These are phyloP conservation scores for Fraxinus sp. DNA, from an alignment of 305 asterid genomes.

Conservation along the genomic window DNA sequence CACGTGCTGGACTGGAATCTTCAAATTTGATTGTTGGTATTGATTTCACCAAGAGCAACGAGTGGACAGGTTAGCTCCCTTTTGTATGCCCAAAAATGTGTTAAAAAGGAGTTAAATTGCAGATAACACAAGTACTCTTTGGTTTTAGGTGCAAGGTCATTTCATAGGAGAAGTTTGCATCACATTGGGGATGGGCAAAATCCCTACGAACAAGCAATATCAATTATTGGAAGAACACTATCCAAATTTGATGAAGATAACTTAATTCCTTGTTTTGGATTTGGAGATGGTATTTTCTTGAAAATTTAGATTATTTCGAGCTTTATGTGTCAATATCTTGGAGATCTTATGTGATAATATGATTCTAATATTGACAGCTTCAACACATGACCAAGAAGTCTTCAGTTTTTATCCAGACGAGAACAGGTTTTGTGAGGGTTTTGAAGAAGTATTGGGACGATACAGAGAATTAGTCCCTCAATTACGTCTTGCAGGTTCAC, in stretches of 20 bases:
- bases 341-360: slow-evolving; percentile 10
- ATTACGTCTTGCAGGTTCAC: slow-evolving; percentile 77
- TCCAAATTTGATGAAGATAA: slow-evolving; percentile 95
- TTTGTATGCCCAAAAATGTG: slow-evolving; percentile 1
- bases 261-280: slow-evolving; percentile 88
- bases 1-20: slow-evolving; percentile 93
- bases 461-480: slow-evolving; percentile 93
- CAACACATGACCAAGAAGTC: slow-evolving; percentile 97
- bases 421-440: slow-evolving; percentile 72
- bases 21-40: slow-evolving; percentile 92
- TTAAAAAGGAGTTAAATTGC: slow-evolving; percentile 7
- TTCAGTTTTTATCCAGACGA: slow-evolving; percentile 84
- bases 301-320: slow-evolving; percentile 16
- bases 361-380: slow-evolving; percentile 53
- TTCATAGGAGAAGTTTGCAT: slow-evolving; percentile 83
- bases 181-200: slow-evolving; percentile 74
- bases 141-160: slow-evolving; percentile 76
- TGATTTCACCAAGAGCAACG: slow-evolving; percentile 98
- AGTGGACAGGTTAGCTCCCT: slow-evolving; percentile 77
- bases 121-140: slow-evolving; percentile 15
- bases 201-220: slow-evolving; percentile 96
- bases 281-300: slow-evolving; percentile 81
- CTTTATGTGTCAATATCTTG: neutral
- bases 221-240: slow-evolving; percentile 87
- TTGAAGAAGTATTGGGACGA: slow-evolving; percentile 82